A percentile compares a stretch with the other conserved stretches of the same genome.
phyloP scores from a whole-genome alignment of 257 asterid species.

The Penstemon newberryi region DNA sequence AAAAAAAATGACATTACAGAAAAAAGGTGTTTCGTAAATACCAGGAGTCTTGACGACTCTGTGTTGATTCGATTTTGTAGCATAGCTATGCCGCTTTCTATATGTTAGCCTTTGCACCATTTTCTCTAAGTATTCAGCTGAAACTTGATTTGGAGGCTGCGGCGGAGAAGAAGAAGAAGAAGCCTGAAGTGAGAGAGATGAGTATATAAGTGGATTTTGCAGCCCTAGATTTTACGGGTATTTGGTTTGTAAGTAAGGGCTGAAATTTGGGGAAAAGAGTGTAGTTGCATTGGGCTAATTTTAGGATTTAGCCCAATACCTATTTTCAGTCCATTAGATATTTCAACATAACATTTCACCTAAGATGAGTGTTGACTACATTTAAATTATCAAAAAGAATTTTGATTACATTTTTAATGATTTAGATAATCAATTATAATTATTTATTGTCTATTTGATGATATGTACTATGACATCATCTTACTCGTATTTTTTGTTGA shows the following conservation, averaged over 20 bases:
- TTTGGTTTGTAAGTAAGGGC: neutral
- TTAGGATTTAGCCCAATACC: too few relatives aligned
- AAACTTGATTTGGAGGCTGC: constrained; percentile 20
- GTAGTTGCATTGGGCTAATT: too few relatives aligned
- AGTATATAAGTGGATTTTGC: constrained; percentile 9
- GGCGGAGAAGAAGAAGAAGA: constrained; percentile 15
- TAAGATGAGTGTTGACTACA: too few relatives aligned
- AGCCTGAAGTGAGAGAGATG: neutral
- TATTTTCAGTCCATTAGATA: too few relatives aligned
- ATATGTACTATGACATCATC: too few relatives aligned
- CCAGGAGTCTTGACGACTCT: constrained; percentile 87
- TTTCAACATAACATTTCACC: too few relatives aligned
- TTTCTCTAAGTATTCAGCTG: constrained; percentile 12
- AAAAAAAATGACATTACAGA: neutral
- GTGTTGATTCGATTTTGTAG: constrained; percentile 85
- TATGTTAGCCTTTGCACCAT: constrained; percentile 86
- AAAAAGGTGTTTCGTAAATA: constrained; percentile 17
- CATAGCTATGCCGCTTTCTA: constrained; percentile 76
- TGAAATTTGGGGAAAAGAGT: neutral
- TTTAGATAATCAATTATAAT: too few relatives aligned
- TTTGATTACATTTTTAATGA: too few relatives aligned
- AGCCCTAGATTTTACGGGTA: constrained; percentile 28
- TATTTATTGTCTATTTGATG: too few relatives aligned
- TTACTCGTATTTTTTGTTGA: too few relatives aligned
- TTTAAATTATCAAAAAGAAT: too few relatives aligned